Evolutionary conservation across 2,329 filamentous ascomycete species (phyloP).

Genomic region (Aureobasidium sp.): DNA sequence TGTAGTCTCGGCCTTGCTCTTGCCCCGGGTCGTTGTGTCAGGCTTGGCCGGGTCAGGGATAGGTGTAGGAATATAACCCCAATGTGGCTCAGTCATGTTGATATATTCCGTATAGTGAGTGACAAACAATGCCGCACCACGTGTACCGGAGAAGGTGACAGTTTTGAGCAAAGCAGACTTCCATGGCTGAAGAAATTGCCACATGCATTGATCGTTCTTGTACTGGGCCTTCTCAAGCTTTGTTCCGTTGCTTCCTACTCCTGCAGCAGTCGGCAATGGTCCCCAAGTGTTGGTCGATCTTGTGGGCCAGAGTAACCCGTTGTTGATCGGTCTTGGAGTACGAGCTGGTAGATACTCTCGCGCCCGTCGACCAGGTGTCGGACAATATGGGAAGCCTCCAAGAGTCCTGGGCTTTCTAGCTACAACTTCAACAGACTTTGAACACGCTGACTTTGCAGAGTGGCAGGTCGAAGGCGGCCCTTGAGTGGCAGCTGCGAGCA

Average conservation of each 20-base stretch:
- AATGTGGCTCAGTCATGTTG: neutral
- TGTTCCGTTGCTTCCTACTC: neutral
- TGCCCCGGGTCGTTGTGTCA: neutral
- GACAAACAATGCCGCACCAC: neutral
- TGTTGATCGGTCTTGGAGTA: neutral
- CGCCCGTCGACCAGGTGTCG: constrained; percentile 3
- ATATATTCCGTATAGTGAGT: neutral
- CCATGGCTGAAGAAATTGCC: neutral
- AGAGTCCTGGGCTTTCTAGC: neutral
- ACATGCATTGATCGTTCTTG: constrained; percentile 11
- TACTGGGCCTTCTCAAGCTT: neutral
- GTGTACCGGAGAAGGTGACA: neutral
- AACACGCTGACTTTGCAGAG: neutral
- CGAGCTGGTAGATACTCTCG: neutral
- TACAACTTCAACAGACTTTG: neutral
- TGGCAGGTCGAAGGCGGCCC: neutral
- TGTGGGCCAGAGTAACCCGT: neutral
- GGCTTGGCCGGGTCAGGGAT: neutral
- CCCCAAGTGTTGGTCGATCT: neutral
- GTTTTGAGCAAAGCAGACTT: neutral
- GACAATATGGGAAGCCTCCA: constrained; percentile 9
- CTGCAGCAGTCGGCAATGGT: neutral
- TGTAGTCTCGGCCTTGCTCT: neutral
- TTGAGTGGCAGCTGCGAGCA: constrained; percentile 9
- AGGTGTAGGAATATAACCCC: neutral